phyloP scores from a whole-genome alignment of 2,329 filamentous ascomycete genomes.

The Colletotrichum liaoningense region DNA sequence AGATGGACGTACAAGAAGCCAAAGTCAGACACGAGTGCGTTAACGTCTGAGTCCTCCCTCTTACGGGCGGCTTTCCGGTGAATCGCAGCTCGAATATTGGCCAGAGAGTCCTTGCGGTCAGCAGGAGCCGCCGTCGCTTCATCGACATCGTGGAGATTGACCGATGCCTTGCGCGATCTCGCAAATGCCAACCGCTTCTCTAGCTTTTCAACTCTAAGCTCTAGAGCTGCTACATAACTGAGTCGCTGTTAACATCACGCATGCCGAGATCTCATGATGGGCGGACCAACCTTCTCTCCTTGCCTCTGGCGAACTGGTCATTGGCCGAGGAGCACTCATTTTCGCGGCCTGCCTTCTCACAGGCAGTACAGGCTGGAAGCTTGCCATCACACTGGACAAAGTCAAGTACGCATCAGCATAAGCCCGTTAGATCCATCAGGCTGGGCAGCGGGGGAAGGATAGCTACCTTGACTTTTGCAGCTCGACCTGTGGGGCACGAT shows the following conservation, averaged over 20 bases:
- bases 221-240: slow-evolving; percentile 94
- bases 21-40: slow-evolving; percentile 93
- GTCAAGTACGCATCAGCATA: slow-evolving; percentile 20
- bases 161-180: slow-evolving; percentile 76
- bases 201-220: slow-evolving; percentile 88
- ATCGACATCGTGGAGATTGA: slow-evolving; percentile 73
- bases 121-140: slow-evolving; percentile 43
- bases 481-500: slow-evolving; percentile 65
- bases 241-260: slow-evolving; percentile 18
- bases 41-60: slow-evolving; percentile 86
- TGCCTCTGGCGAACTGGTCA: slow-evolving; percentile 94
- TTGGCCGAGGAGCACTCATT: slow-evolving; percentile 93
- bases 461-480: slow-evolving; percentile 88
- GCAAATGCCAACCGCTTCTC: slow-evolving; percentile 81
- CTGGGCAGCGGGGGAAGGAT: background rate
- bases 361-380: slow-evolving; percentile 92
- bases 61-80: slow-evolving; percentile 72
- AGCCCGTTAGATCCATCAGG: background rate
- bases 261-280: slow-evolving; percentile 23
- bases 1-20: slow-evolving; percentile 77
- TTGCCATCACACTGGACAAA: slow-evolving; percentile 85
- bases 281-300: slow-evolving; percentile 81
- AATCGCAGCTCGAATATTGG: slow-evolving; percentile 70
- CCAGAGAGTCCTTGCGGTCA: slow-evolving; percentile 71
- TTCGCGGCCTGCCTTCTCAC: slow-evolving; percentile 88